Evolutionary conservation across 306 rosid genomes (phyloP), one percentile per base, ranked within the genome.

Genomic region (Vigna angularis): DNA sequence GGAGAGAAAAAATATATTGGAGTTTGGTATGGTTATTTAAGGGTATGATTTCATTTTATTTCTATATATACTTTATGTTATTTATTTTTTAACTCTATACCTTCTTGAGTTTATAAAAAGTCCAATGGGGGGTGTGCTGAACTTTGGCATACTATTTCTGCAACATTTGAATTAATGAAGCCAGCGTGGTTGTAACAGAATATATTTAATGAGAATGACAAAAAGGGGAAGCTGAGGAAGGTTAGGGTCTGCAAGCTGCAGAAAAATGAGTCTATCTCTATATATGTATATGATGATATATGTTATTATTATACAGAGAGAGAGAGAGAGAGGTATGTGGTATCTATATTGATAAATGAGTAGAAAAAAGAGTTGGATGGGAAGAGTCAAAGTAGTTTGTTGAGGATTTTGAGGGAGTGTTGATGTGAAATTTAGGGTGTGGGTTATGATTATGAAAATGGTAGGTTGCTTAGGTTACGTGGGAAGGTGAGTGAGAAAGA

Each of bases 381-480:
- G 69, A 72, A 79, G 80, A 85, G 92, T 89, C 92, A 91, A 86
- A 86, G 82, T 70, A 73, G 90, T 83, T 87, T 85, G 89, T 86
- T 87, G 89, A 82, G 81, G 68, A 79, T 24, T 65, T 86, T 80
- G 57, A 70, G 71, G 38, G 59, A 52, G 58, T 28, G 68, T 79
- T 89, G 77, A 84, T 86, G 87, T 83, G 75, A 82, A 85, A 73
- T 73, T 9, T 83, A 83, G 76, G 83, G 77, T 72, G 78, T 67
- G 83, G 56, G 77, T 81, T 63, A 84, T 83, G 86, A 83, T 85
- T 81, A 73, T 73, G 72, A 65, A 51, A 78, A 70, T 51, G 62
- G 65, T 73, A 70, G 85, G 69, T 63, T 87, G 83, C 91, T 91
- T 91, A 75, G 86, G 84, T 89, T 89, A 85, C 86, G 85, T 91